Evolutionary conservation across 768 basidiomycete genomes (phyloP).

Genomic region (Leccinum rimulosum): DNA sequence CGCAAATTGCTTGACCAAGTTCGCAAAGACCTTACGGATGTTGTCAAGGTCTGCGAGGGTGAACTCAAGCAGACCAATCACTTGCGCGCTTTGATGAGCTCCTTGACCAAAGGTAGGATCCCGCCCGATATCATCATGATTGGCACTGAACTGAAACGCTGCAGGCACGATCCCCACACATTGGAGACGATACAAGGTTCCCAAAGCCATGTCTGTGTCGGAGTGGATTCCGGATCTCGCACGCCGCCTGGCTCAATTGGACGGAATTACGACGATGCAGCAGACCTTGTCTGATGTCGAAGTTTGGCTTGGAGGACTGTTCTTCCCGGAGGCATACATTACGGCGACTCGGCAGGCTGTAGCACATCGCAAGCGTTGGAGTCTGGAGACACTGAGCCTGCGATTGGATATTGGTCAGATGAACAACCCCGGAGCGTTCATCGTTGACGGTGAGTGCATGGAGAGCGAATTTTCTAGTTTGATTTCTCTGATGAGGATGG

Average conservation of each 20-base stretch:
- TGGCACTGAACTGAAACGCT: constrained; percentile 8
- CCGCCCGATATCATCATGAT: neutral
- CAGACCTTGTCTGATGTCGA: constrained; percentile 67
- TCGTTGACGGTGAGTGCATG: constrained; percentile 75
- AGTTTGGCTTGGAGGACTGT: constrained; percentile 91
- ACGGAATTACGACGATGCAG: constrained; percentile 51
- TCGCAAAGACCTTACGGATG: constrained; percentile 74
- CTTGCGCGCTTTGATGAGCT: constrained; percentile 85
- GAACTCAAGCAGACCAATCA: constrained; percentile 95
- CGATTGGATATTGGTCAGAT: constrained; percentile 79
- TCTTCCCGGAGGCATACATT: constrained; percentile 96
- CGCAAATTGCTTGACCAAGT: constrained; percentile 76
- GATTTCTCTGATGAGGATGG: constrained; percentile 6
- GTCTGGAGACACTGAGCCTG: constrained; percentile 82
- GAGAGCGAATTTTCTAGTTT: neutral
- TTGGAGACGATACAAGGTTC: constrained; percentile 89
- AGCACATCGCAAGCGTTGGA: constrained; percentile 89
- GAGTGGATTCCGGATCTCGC: constrained; percentile 84
- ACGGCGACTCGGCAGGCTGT: constrained; percentile 96
- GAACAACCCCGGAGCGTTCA: constrained; percentile 76
- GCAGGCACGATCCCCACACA: constrained; percentile 83
- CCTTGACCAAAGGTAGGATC: constrained; percentile 77
- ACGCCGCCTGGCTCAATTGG: constrained; percentile 79
- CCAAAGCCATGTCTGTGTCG: constrained; percentile 75
- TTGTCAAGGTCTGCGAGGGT: constrained; percentile 83